Evolutionary conservation across 768 basidiomycete genomes (phyloP).

Genomic region (Auriscalpium vulgare): DNA sequence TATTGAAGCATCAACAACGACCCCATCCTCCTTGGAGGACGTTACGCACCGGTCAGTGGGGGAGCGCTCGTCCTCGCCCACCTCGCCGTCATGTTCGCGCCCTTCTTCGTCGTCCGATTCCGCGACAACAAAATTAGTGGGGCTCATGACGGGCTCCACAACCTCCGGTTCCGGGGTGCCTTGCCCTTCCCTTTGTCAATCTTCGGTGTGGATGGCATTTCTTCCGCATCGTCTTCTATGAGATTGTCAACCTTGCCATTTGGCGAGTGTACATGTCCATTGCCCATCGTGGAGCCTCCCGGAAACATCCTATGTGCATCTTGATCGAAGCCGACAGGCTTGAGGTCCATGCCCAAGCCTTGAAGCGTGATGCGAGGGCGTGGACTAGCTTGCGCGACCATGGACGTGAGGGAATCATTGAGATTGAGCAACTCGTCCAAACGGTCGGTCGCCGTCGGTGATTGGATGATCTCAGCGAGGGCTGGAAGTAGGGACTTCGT

Average conservation of each 20-base stretch:
- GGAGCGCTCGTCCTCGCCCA: slow-evolving; percentile 8
- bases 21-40: background rate
- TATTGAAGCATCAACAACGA: background rate
- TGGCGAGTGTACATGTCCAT: too few relatives aligned
- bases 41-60: slow-evolving; percentile 12
- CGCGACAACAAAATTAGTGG: slow-evolving; percentile 24
- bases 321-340: background rate
- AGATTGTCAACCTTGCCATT: slow-evolving; percentile 2
- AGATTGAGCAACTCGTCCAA: slow-evolving; percentile 62
- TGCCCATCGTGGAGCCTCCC: background rate
- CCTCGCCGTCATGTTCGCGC: slow-evolving; percentile 24
- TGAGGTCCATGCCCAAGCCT: slow-evolving; percentile 12
- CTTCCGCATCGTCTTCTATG: slow-evolving; percentile 20
- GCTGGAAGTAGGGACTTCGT: slow-evolving; percentile 46
- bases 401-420: slow-evolving; percentile 60
- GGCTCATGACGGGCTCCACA: slow-evolving; percentile 65
- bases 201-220: slow-evolving; percentile 46
- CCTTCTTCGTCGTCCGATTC: slow-evolving; percentile 42
- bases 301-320: background rate
- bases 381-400: slow-evolving; percentile 35
- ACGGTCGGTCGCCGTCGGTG: slow-evolving; percentile 47
- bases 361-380: slow-evolving; percentile 3
- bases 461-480: slow-evolving; percentile 45
- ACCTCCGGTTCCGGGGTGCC: slow-evolving; percentile 63
- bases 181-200: slow-evolving; percentile 75